Percentiles rank a stretch among this genome's conserved stretches.
These are phyloP conservation scores for Dactylellina drechsleri DNA, from an alignment of 2,329 filamentous ascomycete species.

Conservation along the genomic window DNA sequence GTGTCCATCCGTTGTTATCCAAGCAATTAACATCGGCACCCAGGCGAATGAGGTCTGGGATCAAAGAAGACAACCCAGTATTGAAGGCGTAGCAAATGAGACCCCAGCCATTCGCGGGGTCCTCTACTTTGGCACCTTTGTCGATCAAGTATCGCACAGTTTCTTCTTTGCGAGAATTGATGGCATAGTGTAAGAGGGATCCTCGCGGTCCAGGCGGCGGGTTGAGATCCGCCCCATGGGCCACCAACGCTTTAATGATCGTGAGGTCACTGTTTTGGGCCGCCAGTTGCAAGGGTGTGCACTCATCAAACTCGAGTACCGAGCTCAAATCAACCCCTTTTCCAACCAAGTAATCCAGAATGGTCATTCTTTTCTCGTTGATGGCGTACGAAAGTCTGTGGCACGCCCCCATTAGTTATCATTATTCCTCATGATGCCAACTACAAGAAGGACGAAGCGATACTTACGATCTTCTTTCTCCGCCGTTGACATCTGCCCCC, in stretches of 20 bases:
- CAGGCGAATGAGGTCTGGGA: slow-evolving; percentile 18
- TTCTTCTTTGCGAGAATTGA: neutral
- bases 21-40: slow-evolving; percentile 38
- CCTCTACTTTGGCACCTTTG: slow-evolving; percentile 14
- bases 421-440: no score
- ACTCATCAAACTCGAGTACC: slow-evolving; percentile 6
- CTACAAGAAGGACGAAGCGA: neutral
- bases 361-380: neutral
- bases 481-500: slow-evolving; percentile 33
- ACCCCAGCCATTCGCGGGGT: neutral
- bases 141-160: slow-evolving; percentile 10
- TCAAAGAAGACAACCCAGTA: neutral
- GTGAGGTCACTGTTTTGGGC: slow-evolving; percentile 11
- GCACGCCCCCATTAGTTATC: no score
- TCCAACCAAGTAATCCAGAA: slow-evolving; percentile 8
- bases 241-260: slow-evolving; percentile 10
- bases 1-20: slow-evolving; percentile 5
- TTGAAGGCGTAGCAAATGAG: slow-evolving; percentile 10
- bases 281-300: slow-evolving; percentile 27
- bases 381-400: slow-evolving; percentile 19
- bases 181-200: slow-evolving; percentile 17
- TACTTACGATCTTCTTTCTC: slow-evolving; percentile 22
- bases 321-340: slow-evolving; percentile 19
- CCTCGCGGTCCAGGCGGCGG: slow-evolving; percentile 3
- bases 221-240: slow-evolving; percentile 22